Evolutionary conservation across 257 asterid species (phyloP).

Genomic region (Thymus quinquecostatus): DNA sequence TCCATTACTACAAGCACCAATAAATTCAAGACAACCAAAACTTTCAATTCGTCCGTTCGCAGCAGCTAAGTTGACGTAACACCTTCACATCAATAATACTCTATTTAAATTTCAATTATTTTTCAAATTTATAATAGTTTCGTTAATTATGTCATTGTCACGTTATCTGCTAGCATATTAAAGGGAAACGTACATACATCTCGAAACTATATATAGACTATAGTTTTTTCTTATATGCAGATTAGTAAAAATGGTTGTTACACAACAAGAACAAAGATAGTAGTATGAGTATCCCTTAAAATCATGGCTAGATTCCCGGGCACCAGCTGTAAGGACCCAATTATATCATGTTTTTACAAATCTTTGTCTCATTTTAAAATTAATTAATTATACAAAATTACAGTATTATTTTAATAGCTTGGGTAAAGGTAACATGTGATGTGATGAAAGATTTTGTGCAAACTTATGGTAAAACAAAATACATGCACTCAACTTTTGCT

Average conservation of each 20-base stretch:
- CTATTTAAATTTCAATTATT: no score
- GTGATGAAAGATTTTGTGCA: not conserved
- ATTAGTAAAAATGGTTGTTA: constrained; percentile 1
- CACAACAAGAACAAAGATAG: constrained; percentile 30
- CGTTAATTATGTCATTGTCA: no score
- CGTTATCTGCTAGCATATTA: no score
- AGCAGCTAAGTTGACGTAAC: no score
- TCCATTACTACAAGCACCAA: no score
- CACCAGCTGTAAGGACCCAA: constrained; percentile 29
- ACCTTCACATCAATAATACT: no score
- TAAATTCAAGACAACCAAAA: no score
- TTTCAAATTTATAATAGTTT: no score
- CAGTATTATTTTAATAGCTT: not conserved
- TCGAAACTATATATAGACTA: no score
- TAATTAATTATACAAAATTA: not conserved
- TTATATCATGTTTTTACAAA: constrained; percentile 38
- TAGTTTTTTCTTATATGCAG: no score
- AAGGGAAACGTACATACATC: no score
- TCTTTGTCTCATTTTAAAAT: constrained; percentile 38
- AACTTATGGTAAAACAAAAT: not conserved
- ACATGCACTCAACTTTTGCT: constrained; percentile 13
- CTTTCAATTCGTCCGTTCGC: no score
- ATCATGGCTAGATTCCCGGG: constrained; percentile 73
- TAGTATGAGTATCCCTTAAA: constrained; percentile 29
- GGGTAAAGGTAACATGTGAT: not conserved